Evolutionary conservation across 257 asterid species (phyloP).

Genomic region (Solanum chilense): DNA sequence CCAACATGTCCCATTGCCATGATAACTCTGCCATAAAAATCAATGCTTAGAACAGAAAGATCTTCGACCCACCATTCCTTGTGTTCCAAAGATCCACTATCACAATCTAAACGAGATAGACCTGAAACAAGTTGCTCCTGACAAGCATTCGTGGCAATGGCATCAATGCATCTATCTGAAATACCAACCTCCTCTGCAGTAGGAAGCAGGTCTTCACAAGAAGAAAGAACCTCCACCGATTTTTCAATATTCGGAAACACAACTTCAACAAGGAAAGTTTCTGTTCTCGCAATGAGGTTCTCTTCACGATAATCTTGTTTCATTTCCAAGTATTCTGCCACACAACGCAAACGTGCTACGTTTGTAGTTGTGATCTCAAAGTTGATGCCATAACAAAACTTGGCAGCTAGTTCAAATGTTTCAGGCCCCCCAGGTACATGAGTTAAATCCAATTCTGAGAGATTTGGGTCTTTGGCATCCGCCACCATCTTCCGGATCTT

Average conservation of each 20-base stretch:
- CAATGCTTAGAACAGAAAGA: slow-evolving; percentile 29
- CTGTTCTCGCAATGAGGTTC: slow-evolving; percentile 42
- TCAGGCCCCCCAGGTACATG: slow-evolving; percentile 58
- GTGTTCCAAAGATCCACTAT: slow-evolving; percentile 17
- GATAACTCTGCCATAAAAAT: slow-evolving; percentile 34
- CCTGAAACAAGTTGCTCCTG: slow-evolving; percentile 55
- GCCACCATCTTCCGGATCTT: slow-evolving; percentile 52
- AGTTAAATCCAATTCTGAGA: slow-evolving; percentile 33
- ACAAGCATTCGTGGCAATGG: slow-evolving; percentile 41
- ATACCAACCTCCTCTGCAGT: slow-evolving; percentile 43
- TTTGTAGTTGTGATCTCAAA: slow-evolving; percentile 51
- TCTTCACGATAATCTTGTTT: slow-evolving; percentile 39
- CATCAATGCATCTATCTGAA: slow-evolving; percentile 19
- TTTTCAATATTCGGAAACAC: slow-evolving; percentile 41
- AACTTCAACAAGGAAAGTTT: slow-evolving; percentile 37
- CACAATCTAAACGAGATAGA: slow-evolving; percentile 32
- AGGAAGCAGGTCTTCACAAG: slow-evolving; percentile 37
- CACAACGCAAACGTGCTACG: slow-evolving; percentile 50
- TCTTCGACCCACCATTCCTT: slow-evolving; percentile 71
- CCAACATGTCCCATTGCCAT: slow-evolving; percentile 37
- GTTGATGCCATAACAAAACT: slow-evolving; percentile 64
- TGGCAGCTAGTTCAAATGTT: slow-evolving; percentile 59
- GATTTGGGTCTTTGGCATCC: slow-evolving; percentile 29
- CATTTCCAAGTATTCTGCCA: slow-evolving; percentile 59
- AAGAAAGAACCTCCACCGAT: slow-evolving; percentile 40